Base-by-base conservation (phyloP, 2,329 filamentous ascomycete genomes). In the Xylariaceae sp. region DNA sequence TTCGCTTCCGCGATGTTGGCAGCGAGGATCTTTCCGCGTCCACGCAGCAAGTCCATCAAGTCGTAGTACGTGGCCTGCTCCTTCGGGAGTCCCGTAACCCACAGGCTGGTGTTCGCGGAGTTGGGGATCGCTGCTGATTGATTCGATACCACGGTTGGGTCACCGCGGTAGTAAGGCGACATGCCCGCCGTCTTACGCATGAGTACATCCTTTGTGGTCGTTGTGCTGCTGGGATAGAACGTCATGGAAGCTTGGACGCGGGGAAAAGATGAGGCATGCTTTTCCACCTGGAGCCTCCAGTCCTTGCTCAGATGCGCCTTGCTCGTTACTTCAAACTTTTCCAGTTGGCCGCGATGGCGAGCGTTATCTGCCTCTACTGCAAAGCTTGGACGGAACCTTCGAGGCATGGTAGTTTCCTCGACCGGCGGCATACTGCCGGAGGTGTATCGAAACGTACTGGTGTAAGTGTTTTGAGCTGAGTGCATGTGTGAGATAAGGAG, bases 141-240 rank as follows among this genome's bases (percentile, higher is more conserved):
- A 18, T 57, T 57, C 9, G 47, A 47, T 19, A 22, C 15, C 18
- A 54, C 15, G 36, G 42, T 39, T 12, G 47, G 47, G n/a, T 54
- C 36, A 15, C 55, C 55, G 19, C 37, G 51, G 44, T 57, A 57
- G 41, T 54, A 42, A n/a, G 30, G 29, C n/a, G 52, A 50, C 32
- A 36, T 32, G 13, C 45, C 46, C 46, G 36, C 22, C 32, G 19
- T 32, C 46, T 30, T 40, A 21, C 46, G 46, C 36, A 29, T 15
- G n/a, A 29, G 15, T 3, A 48, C 19, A 16, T 48, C 46, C 10
- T 5, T n/a, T 19, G 18, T n/a, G 8, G 46, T 30, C 46, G 39
- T 3, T 16, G 21, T 26, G 22, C 21, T 7, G 15, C 19, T 15
- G 15, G 32, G 15, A 15, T 10, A 7, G 9, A 3, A 19, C 5